Base-by-base conservation (phyloP, 495 filamentous ascomycete genomes). In the Xylaria venustula region DNA sequence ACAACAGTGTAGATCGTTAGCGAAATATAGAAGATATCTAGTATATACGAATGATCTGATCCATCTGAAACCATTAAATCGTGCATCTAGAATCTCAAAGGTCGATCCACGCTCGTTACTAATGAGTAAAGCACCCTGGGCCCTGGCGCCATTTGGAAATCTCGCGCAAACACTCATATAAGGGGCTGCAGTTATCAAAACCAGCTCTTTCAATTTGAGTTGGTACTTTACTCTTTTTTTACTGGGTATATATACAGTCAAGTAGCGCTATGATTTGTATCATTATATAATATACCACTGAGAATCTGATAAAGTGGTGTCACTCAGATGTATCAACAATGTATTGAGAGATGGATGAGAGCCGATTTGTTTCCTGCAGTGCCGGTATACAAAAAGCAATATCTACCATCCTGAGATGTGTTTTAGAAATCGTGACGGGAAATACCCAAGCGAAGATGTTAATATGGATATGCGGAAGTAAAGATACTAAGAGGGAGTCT, bases 391-490 rank as follows among this genome's bases (percentile, higher is more conserved):
- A 85, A 78, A 20, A 86, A 52, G 40, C 81, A 81, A 64, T 85
- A 81, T 53, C 76, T 73, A 30, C 76, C 64, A 54, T 85, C 78
- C 11, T 72, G 74, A 17, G 80, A 63, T 66, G 5, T n/a, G n/a
- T n/a, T n/a, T n/a, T n/a, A n/a, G n/a, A n/a, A 51, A 26, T 25
- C 64, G 75, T 1, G 71, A 68, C 7, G 25, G 77, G 75, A 46
- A 81, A 2, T 42, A 63, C 7, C 85, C 69, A 0, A 79, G 76
- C 7, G 78, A 64, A 42, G 81, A 71, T 8, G 85, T 72, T 4
- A 87, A 68, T 86, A 73, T 14, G 84, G 84, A 62, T 86, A 83
- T 26, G 75, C 77, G 47, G 83, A 78, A 42, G 76, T 83, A 60
- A 87, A 81, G 0, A 69, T 84, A 17, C 77, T 79, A 0, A 83